These are phyloP conservation scores for Pterulicium gracile DNA, from an alignment of 1,284 basidiomycete genomes.

Conservation along the genomic window DNA sequence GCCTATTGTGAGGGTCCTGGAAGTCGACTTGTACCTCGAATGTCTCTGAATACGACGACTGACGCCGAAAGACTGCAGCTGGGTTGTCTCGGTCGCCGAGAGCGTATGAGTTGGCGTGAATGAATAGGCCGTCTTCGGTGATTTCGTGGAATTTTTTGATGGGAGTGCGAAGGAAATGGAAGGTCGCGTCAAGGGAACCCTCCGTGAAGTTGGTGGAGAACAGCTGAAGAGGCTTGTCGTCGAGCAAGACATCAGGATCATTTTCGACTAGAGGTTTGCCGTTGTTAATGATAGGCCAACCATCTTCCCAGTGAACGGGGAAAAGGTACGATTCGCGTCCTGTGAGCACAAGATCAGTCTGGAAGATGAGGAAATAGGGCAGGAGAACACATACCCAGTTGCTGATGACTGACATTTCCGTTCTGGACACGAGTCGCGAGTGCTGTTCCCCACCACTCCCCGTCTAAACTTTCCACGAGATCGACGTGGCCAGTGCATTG, in stretches of 20 bases:
- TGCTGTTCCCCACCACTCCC: conserved; percentile 33
- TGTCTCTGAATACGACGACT: conserved; percentile 22
- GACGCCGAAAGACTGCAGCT: conserved; percentile 24
- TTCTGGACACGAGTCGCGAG: conserved; percentile 28
- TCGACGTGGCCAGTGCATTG: conserved; percentile 32
- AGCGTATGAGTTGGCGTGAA: conserved; percentile 22
- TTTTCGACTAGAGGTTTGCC: conserved; percentile 20
- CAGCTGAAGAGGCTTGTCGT: conserved; percentile 14
- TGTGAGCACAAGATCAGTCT: conserved; percentile 10
- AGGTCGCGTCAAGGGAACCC: conserved; percentile 16
- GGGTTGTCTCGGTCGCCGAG: conserved; percentile 26
- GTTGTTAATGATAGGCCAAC: conserved; percentile 27
- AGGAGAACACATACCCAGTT: conserved; percentile 17
- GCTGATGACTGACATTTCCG: conserved; percentile 23
- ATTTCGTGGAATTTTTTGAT: conserved; percentile 24
- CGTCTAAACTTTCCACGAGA: conserved; percentile 24
- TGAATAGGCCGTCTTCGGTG: conserved; percentile 17
- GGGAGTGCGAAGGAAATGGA: conserved; percentile 25
- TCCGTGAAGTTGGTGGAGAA: conserved; percentile 20
- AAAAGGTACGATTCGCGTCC: conserved; percentile 34
- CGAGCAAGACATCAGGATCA: conserved; percentile 16
- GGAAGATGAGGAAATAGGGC: neutral
- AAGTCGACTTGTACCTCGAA: conserved; percentile 25
- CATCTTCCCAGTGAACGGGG: conserved; percentile 28
- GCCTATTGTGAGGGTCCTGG: conserved; percentile 14